Evolutionary conservation across 2,329 filamentous ascomycete species (phyloP).

Genomic region (Fusarium mangiferae): DNA sequence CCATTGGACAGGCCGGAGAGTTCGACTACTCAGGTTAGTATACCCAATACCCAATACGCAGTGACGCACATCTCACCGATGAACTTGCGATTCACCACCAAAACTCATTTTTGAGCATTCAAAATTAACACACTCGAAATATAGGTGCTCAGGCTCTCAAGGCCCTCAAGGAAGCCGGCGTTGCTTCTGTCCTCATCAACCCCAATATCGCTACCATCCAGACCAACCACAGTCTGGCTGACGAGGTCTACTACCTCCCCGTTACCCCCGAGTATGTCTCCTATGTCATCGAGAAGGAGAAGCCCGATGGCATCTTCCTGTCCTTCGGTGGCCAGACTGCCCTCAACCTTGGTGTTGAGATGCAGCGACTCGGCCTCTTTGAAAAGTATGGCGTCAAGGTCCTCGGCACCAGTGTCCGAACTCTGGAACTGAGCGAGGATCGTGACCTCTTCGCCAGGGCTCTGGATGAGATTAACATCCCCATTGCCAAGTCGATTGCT

Average conservation of each 20-base stretch:
- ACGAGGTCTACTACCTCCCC: constrained; percentile 98
- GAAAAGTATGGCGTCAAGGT: constrained; percentile 96
- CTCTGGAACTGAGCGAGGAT: constrained; percentile 93
- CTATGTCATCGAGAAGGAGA: constrained; percentile 96
- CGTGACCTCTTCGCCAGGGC: constrained; percentile 96
- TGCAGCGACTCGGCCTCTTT: constrained; percentile 95
- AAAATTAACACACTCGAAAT: constrained; percentile 32
- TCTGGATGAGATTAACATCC: constrained; percentile 96
- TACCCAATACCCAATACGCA: not conserved
- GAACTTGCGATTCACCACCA: constrained; percentile 27
- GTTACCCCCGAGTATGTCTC: constrained; percentile 98
- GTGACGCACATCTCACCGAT: constrained; percentile 9
- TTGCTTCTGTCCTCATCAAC: constrained; percentile 92
- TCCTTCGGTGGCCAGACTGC: constrained; percentile 98
- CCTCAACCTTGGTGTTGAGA: constrained; percentile 94
- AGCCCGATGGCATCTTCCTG: constrained; percentile 95
- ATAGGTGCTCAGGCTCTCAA: constrained; percentile 95
- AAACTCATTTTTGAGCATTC: constrained; percentile 3
- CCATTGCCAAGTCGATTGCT: constrained; percentile 95
- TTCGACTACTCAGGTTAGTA: constrained; percentile 96
- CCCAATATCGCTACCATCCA: constrained; percentile 99
- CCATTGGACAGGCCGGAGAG: constrained; percentile 97
- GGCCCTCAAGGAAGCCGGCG: constrained; percentile 93
- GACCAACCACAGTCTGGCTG: constrained; percentile 93
- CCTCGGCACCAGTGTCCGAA: constrained; percentile 92